These are phyloP conservation scores for Pseudofabraea citricarpa DNA, from an alignment of 2,329 filamentous ascomycete genomes.

Conservation along the genomic window DNA sequence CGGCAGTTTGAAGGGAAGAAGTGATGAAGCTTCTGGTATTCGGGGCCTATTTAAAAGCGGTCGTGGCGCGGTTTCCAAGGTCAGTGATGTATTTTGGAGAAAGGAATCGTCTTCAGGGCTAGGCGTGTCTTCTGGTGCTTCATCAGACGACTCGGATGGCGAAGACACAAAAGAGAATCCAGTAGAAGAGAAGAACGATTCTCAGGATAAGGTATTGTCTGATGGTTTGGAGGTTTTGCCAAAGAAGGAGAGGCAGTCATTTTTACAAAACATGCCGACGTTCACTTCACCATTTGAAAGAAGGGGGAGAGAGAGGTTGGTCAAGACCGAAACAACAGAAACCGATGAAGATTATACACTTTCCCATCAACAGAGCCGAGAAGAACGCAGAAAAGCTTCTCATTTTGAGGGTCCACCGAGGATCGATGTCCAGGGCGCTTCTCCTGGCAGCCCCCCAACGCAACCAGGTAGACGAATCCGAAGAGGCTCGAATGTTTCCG, in stretches of 20 bases:
- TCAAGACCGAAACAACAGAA: neutral
- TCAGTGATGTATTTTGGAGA: constrained; percentile 56
- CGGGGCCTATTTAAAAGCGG: constrained; percentile 75
- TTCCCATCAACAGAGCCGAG: constrained; percentile 31
- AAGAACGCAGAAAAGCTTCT: constrained; percentile 32
- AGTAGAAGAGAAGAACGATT: constrained; percentile 31
- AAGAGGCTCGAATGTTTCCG: constrained; percentile 22
- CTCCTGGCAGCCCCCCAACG: constrained; percentile 23
- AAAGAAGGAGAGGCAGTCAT: constrained; percentile 15
- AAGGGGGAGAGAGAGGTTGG: constrained; percentile 27
- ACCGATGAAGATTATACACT: constrained; percentile 31
- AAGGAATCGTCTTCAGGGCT: constrained; percentile 41
- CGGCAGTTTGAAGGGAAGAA: constrained; percentile 39
- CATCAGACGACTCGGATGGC: constrained; percentile 41
- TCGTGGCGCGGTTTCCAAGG: constrained; percentile 57
- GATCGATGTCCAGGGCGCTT: constrained; percentile 40
- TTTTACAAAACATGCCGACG: constrained; percentile 34
- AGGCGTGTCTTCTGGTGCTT: constrained; percentile 36
- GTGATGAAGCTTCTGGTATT: constrained; percentile 51
- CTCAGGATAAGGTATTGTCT: constrained; percentile 31
- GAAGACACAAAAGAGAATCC: constrained; percentile 35
- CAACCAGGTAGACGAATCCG: constrained; percentile 4
- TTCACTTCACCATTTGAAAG: constrained; percentile 44
- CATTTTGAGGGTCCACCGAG: constrained; percentile 41
- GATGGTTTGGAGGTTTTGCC: constrained; percentile 11